phyloP scores from a whole-genome alignment of 352 stramenopile genomes.

The Pythium dissimile region DNA sequence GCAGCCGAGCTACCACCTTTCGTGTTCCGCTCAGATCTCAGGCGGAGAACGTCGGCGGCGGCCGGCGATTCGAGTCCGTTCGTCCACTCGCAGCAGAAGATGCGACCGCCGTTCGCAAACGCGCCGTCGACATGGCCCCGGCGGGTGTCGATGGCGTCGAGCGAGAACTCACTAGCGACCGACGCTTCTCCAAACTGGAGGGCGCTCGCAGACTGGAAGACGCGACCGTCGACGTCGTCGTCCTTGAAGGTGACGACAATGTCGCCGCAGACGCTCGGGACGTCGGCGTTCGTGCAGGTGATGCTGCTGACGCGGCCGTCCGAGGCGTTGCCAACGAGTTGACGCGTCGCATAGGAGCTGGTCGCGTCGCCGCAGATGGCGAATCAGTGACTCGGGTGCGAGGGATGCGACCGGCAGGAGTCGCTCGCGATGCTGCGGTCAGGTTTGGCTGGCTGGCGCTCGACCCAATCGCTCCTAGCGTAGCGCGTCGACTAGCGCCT shows the following conservation, averaged over 20 bases:
- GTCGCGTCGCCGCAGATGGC: slow-evolving; percentile 2
- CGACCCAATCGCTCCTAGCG: slow-evolving; percentile 21
- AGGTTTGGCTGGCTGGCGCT: slow-evolving; percentile 14
- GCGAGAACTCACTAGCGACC: slow-evolving; percentile 13
- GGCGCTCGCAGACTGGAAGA: slow-evolving; percentile 2
- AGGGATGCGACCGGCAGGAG: slow-evolving; percentile 3
- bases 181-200: slow-evolving; percentile 15
- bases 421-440: neutral
- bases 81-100: neutral
- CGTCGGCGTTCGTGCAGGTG: neutral
- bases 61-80: slow-evolving; percentile 3
- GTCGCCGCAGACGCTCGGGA: neutral
- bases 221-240: neutral
- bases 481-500: slow-evolving; percentile 20
- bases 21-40: too few species aligned
- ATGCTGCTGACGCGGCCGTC: neutral
- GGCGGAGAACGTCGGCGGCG: slow-evolving; percentile 5
- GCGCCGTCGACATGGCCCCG: neutral
- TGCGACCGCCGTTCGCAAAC: neutral
- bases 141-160: slow-evolving; percentile 18
- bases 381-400: neutral
- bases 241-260: neutral
- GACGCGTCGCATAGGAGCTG: slow-evolving; percentile 5
- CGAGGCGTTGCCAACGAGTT: slow-evolving; percentile 13
- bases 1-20: too few species aligned